phyloP scores from a whole-genome alignment of 2,329 filamentous ascomycete species.

The Epichloe glyceriae region DNA sequence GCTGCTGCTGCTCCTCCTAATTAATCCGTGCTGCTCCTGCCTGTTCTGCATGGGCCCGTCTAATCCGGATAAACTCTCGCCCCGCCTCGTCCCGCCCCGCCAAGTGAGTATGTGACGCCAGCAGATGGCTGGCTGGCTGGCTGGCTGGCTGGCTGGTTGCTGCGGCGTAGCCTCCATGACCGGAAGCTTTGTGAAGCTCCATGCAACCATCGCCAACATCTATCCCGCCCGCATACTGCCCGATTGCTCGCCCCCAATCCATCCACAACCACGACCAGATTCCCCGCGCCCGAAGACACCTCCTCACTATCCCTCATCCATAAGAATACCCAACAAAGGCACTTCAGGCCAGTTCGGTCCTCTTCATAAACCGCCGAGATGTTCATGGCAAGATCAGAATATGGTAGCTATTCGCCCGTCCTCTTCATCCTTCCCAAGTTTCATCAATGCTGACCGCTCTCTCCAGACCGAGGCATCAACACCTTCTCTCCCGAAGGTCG shows the following conservation, averaged over 20 bases:
- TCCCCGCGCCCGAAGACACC: no score
- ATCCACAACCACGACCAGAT: background rate
- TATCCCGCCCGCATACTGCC: background rate
- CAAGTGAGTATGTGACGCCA: background rate
- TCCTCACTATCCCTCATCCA: background rate
- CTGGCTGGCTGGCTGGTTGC: background rate
- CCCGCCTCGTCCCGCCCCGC: background rate
- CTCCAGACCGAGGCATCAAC: slow-evolving; percentile 90
- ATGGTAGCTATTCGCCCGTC: slow-evolving; percentile 47
- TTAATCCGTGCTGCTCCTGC: no score
- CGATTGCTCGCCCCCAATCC: background rate
- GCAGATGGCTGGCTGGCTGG: background rate
- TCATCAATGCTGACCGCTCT: slow-evolving; percentile 10
- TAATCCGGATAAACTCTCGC: slow-evolving; percentile 3
- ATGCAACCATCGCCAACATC: background rate
- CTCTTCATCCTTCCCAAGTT: background rate
- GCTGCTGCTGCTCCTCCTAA: background rate
- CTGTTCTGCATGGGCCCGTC: background rate
- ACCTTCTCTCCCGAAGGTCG: slow-evolving; percentile 99
- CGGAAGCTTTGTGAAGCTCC: slow-evolving; percentile 1
- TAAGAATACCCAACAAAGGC: background rate
- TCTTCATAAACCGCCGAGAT: slow-evolving; percentile 47
- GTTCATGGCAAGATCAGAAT: slow-evolving; percentile 99
- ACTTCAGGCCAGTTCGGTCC: background rate
- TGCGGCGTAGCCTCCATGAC: background rate